These are phyloP conservation scores for Tuber calosporum DNA, from an alignment of 495 filamentous ascomycete genomes.

Conservation along the genomic window DNA sequence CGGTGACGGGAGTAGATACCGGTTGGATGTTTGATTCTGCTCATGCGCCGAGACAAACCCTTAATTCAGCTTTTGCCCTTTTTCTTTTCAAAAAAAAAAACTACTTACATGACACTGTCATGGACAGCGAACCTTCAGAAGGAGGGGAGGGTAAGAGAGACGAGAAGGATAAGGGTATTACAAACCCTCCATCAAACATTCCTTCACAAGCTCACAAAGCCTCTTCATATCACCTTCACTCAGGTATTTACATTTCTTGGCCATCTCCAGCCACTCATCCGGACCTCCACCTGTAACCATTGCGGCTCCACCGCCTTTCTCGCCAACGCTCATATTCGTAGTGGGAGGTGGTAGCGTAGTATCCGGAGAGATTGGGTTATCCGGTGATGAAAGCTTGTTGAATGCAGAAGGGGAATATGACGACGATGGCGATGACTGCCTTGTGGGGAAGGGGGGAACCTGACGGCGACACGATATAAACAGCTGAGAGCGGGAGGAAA, in stretches of 20 bases:
- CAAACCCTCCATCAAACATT: conserved; percentile 44
- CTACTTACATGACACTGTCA: conserved; percentile 28
- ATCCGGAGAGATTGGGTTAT: conserved; percentile 16
- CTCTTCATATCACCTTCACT: conserved; percentile 96
- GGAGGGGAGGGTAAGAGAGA: not conserved
- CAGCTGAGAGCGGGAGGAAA: conserved; percentile 20
- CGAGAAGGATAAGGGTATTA: not conserved
- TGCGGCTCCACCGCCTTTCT: conserved; percentile 75
- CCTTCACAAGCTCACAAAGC: conserved; percentile 96
- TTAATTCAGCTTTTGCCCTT: conserved; percentile 13
- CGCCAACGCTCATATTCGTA: conserved; percentile 48
- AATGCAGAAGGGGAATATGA: conserved; percentile 7
- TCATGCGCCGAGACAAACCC: conserved; percentile 11
- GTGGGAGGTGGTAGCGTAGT: conserved; percentile 9
- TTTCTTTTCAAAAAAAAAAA: conserved; percentile 13
- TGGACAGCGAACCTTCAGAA: not conserved
- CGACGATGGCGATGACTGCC: not conserved
- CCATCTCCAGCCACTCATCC: conserved; percentile 94
- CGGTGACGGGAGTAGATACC: conserved; percentile 89
- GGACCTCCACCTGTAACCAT: conserved; percentile 79
- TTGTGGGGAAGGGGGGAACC: conserved; percentile 14
- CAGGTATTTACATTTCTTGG: conserved; percentile 93
- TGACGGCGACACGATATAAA: conserved; percentile 13
- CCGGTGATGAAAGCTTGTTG: conserved; percentile 16
- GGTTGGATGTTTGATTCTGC: conserved; percentile 96